These are phyloP conservation scores for Apiospora malaysiana DNA, from an alignment of 2,329 filamentous ascomycete genomes.

Conservation along the genomic window DNA sequence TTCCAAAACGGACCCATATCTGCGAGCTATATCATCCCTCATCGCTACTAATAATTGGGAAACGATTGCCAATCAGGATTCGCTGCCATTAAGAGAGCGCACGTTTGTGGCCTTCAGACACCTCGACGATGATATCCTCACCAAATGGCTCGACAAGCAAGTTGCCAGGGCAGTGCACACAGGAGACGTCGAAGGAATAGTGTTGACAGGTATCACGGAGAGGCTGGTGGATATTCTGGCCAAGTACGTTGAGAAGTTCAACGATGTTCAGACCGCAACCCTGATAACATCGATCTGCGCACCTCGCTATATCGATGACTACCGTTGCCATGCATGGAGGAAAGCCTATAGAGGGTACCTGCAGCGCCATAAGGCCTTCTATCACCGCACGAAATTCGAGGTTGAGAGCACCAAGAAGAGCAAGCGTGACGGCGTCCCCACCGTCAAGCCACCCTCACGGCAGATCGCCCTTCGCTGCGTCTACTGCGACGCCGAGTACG, in stretches of 20 bases:
- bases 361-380: constrained; percentile 75
- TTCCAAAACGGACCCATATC: constrained; percentile 75
- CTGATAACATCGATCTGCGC: constrained; percentile 76
- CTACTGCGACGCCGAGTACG: constrained; percentile 72
- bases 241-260: constrained; percentile 75
- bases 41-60: constrained; percentile 80
- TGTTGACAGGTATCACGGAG: constrained; percentile 79
- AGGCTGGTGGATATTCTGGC: constrained; percentile 76
- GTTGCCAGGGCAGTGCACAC: constrained; percentile 64
- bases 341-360: constrained; percentile 73
- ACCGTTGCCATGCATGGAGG: constrained; percentile 77
- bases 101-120: constrained; percentile 75
- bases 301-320: constrained; percentile 78
- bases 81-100: constrained; percentile 76
- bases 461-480: constrained; percentile 79
- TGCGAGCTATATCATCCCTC: constrained; percentile 79
- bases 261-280: constrained; percentile 80
- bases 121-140: constrained; percentile 66
- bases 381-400: constrained; percentile 78
- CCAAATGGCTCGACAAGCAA: constrained; percentile 71
- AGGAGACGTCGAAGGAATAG: constrained; percentile 78
- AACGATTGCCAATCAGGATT: constrained; percentile 73
- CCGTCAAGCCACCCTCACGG: constrained; percentile 67
- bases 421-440: constrained; percentile 66
- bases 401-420: constrained; percentile 76